Percentiles rank a stretch among this genome's conserved stretches.
Evolutionary conservation across 2,329 filamentous ascomycete species (phyloP).

Genomic region (Diplodia seriata): DNA sequence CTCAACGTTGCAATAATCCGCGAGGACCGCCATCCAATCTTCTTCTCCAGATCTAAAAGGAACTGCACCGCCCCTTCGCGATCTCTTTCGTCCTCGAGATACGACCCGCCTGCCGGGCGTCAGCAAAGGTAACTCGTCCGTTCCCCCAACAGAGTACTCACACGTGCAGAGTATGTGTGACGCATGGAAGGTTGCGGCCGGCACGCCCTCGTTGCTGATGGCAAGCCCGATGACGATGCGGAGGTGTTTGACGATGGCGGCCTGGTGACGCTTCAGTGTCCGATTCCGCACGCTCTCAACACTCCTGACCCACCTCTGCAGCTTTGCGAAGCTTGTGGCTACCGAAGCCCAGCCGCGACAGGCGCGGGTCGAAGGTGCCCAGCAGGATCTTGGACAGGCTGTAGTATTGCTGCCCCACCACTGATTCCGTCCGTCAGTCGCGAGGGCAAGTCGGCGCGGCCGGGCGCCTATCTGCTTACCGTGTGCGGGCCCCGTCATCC

Average conservation of each 20-base stretch:
- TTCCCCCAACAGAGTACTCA: neutral
- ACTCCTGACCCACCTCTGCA: constrained; percentile 10
- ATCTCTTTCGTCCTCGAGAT: constrained; percentile 23
- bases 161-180: constrained; percentile 30
- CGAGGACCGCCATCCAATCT: constrained; percentile 29
- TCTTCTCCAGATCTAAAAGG: constrained; percentile 14
- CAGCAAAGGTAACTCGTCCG: neutral
- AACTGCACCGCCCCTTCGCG: constrained; percentile 28
- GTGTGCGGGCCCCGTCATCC: constrained; percentile 29
- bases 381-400: constrained; percentile 23
- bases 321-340: constrained; percentile 24
- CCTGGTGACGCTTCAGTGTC: constrained; percentile 8
- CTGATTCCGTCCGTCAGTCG: neutral
- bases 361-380: constrained; percentile 24
- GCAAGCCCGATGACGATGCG: constrained; percentile 21
- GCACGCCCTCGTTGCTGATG: constrained; percentile 16
- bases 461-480: constrained; percentile 13
- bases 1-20: constrained; percentile 26
- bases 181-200: constrained; percentile 27
- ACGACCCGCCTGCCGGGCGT: constrained; percentile 24
- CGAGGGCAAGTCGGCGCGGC: neutral
- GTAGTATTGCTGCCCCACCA: constrained; percentile 30
- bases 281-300: neutral
- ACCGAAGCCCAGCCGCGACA: constrained; percentile 20
- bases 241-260: constrained; percentile 17